Conservation (phyloP, 306 rosid genomes). For the Dalbergia cultrata region DNA sequence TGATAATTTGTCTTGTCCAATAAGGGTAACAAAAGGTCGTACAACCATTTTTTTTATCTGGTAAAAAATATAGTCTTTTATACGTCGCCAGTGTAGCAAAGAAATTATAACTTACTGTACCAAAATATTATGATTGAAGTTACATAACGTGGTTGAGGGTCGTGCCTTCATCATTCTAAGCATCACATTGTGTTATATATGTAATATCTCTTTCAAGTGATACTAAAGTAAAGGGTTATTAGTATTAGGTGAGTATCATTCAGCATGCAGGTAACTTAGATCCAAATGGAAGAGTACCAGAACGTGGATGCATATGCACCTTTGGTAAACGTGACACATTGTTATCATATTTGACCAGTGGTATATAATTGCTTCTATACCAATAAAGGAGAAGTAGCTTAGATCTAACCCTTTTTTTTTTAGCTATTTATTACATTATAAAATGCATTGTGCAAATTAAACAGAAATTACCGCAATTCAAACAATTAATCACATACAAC, state of each 20-base stretch:
- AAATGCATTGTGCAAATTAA: background rate
- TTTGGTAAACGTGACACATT: conserved; percentile 30
- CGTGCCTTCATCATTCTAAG: conserved; percentile 13
- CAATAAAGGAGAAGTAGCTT: conserved; percentile 21
- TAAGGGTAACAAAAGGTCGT: background rate
- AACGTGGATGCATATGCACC: conserved; percentile 30
- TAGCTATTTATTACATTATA: background rate
- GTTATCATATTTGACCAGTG: conserved; percentile 21
- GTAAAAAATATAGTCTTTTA: background rate
- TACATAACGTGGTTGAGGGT: conserved; percentile 14
- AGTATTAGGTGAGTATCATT: background rate
- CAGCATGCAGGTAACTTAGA: conserved; percentile 3
- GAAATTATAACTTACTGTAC: conserved; percentile 5
- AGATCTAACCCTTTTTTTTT: conserved; percentile 29
- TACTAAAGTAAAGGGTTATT: conserved; percentile 34
- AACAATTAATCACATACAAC: background rate
- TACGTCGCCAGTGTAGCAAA: background rate
- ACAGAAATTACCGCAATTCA: background rate
- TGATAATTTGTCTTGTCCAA: background rate
- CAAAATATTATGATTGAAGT: conserved; percentile 29
- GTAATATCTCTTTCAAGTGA: conserved; percentile 31
- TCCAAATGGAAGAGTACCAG: conserved; percentile 33
- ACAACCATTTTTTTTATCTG: too few relatives aligned
- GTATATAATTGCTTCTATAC: conserved; percentile 32
- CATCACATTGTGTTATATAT: background rate